Percentiles rank a stretch among this genome's conserved stretches.
phyloP scores from a whole-genome alignment of 495 filamentous ascomycete genomes.

The Lasiosphaeris hirsuta region DNA sequence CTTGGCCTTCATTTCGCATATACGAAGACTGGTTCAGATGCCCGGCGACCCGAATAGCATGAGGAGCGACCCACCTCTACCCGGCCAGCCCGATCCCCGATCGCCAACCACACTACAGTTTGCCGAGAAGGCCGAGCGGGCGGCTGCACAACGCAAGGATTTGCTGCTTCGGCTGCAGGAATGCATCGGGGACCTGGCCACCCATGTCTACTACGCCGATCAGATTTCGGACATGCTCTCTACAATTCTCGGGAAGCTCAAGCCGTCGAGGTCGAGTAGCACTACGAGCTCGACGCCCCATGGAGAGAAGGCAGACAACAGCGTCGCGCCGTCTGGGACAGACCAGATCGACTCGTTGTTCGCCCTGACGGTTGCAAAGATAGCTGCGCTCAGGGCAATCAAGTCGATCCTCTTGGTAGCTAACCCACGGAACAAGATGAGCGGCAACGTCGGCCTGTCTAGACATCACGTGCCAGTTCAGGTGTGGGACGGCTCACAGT shows the following conservation, averaged over 20 bases:
- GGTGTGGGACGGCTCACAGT: constrained; percentile 90
- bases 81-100: constrained; percentile 26
- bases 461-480: constrained; percentile 70
- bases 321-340: constrained; percentile 26
- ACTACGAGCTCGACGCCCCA: constrained; percentile 36
- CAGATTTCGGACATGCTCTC: constrained; percentile 90
- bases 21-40: constrained; percentile 67
- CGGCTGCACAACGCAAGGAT: constrained; percentile 40
- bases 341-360: constrained; percentile 60
- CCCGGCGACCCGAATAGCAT: constrained; percentile 47
- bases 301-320: constrained; percentile 38
- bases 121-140: constrained; percentile 24
- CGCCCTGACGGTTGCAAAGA: constrained; percentile 66
- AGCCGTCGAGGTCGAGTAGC: constrained; percentile 51
- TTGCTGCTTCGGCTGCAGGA: constrained; percentile 65
- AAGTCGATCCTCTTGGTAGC: constrained; percentile 77
- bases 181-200: constrained; percentile 82
- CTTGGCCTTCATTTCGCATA: constrained; percentile 74
- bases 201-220: constrained; percentile 90
- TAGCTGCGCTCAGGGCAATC: constrained; percentile 74
- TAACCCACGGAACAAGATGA: constrained; percentile 59
- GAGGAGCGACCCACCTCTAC: constrained; percentile 27
- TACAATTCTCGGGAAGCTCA: constrained; percentile 71
- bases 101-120: constrained; percentile 24
- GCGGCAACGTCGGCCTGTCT: constrained; percentile 58